Conservation (phyloP, 495 filamentous ascomycete species). For the Rostrohypoxylon terebratum region DNA sequence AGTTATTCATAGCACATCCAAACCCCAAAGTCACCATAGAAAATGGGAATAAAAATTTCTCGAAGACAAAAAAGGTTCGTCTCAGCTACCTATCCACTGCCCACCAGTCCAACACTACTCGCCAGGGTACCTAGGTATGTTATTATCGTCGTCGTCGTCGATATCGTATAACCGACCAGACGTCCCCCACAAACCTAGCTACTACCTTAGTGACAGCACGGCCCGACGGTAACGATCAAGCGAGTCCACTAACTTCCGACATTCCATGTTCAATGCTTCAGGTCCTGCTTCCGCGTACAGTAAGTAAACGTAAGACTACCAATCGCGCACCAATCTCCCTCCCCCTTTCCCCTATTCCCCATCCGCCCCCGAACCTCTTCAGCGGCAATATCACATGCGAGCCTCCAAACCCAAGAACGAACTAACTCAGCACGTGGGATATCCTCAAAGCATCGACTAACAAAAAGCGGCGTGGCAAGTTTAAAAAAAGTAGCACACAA, state of each 20-base stretch:
- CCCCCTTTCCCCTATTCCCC: background rate
- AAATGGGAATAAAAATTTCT: conserved; percentile 21
- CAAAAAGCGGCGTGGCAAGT: background rate
- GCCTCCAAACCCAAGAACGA: background rate
- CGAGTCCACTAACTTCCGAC: background rate
- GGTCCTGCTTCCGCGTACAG: background rate
- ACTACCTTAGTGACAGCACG: too few species aligned
- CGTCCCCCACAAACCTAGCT: too few species aligned
- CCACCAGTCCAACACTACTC: background rate
- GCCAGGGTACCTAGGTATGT: too few species aligned
- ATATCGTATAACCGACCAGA: background rate
- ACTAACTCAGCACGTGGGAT: conserved; percentile 17
- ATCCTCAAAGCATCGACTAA: conserved; percentile 19
- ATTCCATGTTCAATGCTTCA: background rate
- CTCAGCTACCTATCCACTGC: background rate
- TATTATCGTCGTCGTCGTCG: too few species aligned
- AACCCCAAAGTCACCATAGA: conserved; percentile 7
- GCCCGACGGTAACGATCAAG: background rate
- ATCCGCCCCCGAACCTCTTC: background rate
- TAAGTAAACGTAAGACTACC: background rate
- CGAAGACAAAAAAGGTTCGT: conserved; percentile 2
- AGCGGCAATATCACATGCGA: background rate
- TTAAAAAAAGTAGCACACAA: background rate
- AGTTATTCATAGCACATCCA: background rate
- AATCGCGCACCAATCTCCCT: background rate